These are phyloP conservation scores for Dryas drummondii DNA, from an alignment of 306 rosid genomes.

Conservation along the genomic window DNA sequence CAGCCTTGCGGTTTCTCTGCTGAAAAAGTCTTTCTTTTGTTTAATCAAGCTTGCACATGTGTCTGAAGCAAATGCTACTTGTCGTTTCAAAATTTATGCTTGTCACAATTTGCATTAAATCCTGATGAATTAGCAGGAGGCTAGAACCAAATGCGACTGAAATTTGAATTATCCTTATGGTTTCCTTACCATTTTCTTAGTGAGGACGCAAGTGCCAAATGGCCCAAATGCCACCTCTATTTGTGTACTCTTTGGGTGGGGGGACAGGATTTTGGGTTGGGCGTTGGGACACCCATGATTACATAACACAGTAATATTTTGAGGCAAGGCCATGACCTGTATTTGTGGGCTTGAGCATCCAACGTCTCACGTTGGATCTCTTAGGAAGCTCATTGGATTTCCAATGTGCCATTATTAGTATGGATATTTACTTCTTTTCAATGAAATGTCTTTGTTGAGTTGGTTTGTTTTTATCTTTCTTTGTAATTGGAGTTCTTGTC, in stretches of 20 bases:
- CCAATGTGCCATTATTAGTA: background rate
- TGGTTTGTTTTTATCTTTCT: background rate
- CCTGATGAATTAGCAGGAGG: background rate
- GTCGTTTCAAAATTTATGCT: background rate
- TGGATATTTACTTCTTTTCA: background rate
- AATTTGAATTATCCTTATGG: background rate
- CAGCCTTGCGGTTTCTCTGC: background rate
- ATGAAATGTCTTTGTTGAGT: background rate
- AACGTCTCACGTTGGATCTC: too few relatives aligned
- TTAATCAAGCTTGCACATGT: background rate
- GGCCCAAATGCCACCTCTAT: background rate
- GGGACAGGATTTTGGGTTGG: background rate
- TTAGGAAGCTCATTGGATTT: background rate
- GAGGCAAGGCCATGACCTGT: background rate
- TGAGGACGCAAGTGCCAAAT: background rate
- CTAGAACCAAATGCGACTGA: background rate
- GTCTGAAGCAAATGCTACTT: background rate
- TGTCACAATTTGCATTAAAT: background rate
- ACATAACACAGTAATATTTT: too few relatives aligned
- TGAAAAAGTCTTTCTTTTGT: background rate
- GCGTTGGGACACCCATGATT: background rate
- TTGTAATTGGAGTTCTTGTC: background rate
- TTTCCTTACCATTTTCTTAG: background rate
- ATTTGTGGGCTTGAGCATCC: slow-evolving; percentile 5
- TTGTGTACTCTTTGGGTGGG: background rate